Evolutionary conservation across 805 yeast species (phyloP).

Genomic region (Kuraishia capsulata): DNA sequence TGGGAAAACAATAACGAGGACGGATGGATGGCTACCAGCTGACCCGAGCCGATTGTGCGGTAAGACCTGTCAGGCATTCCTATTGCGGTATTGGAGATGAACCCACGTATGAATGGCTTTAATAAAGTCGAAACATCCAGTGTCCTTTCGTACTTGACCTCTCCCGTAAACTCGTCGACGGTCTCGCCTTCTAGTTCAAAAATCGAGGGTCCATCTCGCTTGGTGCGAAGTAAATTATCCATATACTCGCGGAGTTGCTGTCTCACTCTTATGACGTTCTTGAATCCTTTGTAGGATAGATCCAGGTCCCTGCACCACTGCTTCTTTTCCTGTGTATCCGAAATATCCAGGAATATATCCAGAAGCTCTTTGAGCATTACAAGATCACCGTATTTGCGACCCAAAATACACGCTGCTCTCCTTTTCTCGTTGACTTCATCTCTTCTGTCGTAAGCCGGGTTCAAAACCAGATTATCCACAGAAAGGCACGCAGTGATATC

Average conservation of each 20-base stretch:
- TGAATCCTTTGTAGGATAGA: slow-evolving; percentile 71
- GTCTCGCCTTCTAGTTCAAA: slow-evolving; percentile 18
- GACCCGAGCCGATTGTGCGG: slow-evolving; percentile 78
- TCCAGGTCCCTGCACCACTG: slow-evolving; percentile 80
- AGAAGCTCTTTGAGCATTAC: slow-evolving; percentile 73
- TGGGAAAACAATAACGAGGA: slow-evolving; percentile 81
- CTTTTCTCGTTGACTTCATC: slow-evolving; percentile 80
- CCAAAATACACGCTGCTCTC: slow-evolving; percentile 58
- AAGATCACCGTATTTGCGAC: slow-evolving; percentile 74
- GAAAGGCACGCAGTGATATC: slow-evolving; percentile 91
- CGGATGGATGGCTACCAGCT: slow-evolving; percentile 82
- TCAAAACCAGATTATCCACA: slow-evolving; percentile 78
- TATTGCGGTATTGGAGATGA: slow-evolving; percentile 80
- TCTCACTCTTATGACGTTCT: slow-evolving; percentile 66
- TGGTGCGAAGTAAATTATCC: slow-evolving; percentile 32
- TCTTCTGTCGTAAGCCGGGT: slow-evolving; percentile 70
- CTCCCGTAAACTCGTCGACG: slow-evolving; percentile 10
- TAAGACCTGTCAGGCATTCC: slow-evolving; percentile 93
- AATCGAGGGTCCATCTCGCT: slow-evolving; percentile 19
- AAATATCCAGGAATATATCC: slow-evolving; percentile 40
- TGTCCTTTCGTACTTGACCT: slow-evolving; percentile 14
- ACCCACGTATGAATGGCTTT: slow-evolving; percentile 78
- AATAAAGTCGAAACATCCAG: slow-evolving; percentile 51
- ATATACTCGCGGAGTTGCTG: slow-evolving; percentile 68
- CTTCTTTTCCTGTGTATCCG: slow-evolving; percentile 44